These are phyloP conservation scores for Phytophthora macrochlamydospora DNA, from an alignment of 352 stramenopile species.

Conservation along the genomic window DNA sequence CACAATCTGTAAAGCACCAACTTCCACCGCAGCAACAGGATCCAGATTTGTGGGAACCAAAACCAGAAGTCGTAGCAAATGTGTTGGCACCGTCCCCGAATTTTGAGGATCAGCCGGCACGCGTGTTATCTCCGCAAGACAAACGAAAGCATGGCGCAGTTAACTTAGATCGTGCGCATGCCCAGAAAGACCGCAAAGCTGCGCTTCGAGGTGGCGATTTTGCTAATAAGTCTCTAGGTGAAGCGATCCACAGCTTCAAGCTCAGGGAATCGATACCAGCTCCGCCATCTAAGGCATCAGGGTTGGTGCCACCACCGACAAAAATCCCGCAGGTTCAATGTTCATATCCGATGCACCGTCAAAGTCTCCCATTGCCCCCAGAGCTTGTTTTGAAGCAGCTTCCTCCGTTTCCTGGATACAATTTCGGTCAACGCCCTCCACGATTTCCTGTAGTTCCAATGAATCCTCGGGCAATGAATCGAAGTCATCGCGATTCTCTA, in stretches of 20 bases:
- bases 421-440: constrained; percentile 2
- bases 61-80: not conserved
- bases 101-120: not conserved
- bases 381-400: constrained; percentile 17
- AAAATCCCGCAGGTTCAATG: constrained; percentile 21
- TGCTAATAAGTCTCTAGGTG: constrained; percentile 60
- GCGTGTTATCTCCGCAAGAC: not conserved
- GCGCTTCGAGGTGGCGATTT: constrained; percentile 65
- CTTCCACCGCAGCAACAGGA: constrained; percentile 67
- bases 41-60: constrained; percentile 32
- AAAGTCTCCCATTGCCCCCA: constrained; percentile 13
- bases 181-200: constrained; percentile 19
- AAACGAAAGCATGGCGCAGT: constrained; percentile 1
- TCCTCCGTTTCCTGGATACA: constrained; percentile 3
- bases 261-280: constrained; percentile 35
- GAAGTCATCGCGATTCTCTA: constrained; percentile 8
- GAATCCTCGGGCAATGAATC: not conserved
- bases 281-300: not conserved
- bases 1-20: constrained; percentile 24
- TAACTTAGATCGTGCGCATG: constrained; percentile 1
- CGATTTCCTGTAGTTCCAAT: not conserved
- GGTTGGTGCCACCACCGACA: not conserved
- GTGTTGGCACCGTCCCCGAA: constrained; percentile 4
- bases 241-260: constrained; percentile 61
- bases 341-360: constrained; percentile 20